A percentile compares a stretch with the other conserved stretches of the same genome.
These are phyloP conservation scores for Diophrys sp. DNA, from an alignment of 73 alveolate species.

Conservation along the genomic window DNA sequence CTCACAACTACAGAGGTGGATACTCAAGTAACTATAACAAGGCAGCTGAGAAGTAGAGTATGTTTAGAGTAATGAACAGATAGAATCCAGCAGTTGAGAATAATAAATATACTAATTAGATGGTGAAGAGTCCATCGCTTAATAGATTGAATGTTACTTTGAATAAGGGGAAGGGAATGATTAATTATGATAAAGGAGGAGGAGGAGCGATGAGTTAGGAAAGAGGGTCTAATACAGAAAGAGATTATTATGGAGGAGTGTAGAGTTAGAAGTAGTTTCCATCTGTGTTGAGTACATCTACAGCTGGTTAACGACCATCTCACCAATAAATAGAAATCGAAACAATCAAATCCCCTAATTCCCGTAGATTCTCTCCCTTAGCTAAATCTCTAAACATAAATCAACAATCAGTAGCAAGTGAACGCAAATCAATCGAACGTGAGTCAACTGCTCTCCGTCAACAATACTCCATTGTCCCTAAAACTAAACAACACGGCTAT, in stretches of 20 bases:
- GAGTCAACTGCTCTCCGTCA: not conserved
- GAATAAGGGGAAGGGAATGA: not conserved
- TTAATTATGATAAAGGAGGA: not conserved
- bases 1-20: not conserved
- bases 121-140: not conserved
- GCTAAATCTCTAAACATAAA: too few species aligned
- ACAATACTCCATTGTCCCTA: not conserved
- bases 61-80: not conserved
- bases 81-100: not conserved
- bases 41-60: not conserved
- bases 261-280: too few species aligned
- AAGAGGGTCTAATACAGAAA: too few species aligned
- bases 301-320: too few species aligned
- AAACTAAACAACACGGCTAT: not conserved
- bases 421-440: not conserved
- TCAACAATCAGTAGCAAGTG: too few species aligned
- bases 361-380: too few species aligned
- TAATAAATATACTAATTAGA: not conserved
- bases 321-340: too few species aligned
- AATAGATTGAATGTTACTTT: too few species aligned
- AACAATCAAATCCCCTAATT: too few species aligned
- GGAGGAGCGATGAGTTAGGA: not conserved
- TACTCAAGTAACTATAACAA: not conserved
- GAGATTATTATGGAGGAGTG: too few species aligned
- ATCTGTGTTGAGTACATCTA: too few species aligned